Percentiles rank a stretch among this genome's conserved stretches.
phyloP scores from a whole-genome alignment of 352 stramenopile species.

The Pythium vanterpoolii region DNA sequence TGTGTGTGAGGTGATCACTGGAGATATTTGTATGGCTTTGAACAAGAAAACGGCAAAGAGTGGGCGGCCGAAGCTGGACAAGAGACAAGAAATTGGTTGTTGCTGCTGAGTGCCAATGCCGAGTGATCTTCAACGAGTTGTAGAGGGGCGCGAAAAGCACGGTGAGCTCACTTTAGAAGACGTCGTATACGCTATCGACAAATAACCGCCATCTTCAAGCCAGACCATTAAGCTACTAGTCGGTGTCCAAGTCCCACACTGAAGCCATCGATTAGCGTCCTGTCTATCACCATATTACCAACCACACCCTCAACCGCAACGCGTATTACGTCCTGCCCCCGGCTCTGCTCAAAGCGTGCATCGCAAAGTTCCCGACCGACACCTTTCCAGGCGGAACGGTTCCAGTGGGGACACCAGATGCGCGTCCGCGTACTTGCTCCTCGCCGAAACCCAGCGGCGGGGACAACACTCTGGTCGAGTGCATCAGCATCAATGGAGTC shows the following conservation, averaged over 20 bases:
- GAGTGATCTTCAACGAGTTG: neutral
- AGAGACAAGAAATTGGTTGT: neutral
- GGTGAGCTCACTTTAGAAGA: neutral
- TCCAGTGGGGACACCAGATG: neutral
- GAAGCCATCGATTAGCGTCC: neutral
- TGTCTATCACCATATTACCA: no score
- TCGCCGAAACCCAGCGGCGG: neutral
- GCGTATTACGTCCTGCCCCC: neutral
- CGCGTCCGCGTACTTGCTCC: neutral
- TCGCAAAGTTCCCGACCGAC: neutral
- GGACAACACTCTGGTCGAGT: no score
- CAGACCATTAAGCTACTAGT: neutral
- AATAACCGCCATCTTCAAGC: neutral
- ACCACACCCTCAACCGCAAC: neutral
- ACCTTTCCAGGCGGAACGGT: neutral
- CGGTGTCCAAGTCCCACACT: neutral
- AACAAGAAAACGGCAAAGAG: neutral
- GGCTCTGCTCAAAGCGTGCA: neutral
- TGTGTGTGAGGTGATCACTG: neutral
- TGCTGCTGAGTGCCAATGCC: neutral
- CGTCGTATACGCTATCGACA: neutral
- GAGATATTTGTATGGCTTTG: neutral
- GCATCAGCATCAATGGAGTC: neutral
- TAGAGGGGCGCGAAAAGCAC: neutral
- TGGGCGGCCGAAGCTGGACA: neutral